Evolutionary conservation across 129 eudicot species (phyloP), one percentile per base, ranked within the genome.

Genomic region (Flaveria brownii): DNA sequence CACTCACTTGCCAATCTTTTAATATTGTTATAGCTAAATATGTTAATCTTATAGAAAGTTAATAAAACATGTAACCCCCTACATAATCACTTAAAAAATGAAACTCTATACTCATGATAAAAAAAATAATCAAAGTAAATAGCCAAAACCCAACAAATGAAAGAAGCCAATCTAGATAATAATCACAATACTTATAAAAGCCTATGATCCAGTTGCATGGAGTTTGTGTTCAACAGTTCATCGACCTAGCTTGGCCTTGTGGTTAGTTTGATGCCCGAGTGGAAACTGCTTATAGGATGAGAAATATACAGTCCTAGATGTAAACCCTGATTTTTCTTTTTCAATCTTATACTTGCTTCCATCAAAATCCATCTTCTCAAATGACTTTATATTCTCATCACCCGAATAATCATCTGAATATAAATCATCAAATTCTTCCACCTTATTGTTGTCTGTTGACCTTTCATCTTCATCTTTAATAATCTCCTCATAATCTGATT

Each of bases 301-400:
- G 56, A 68, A 73, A 22, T 73, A 47, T 52, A 42, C 75, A 17
- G 74, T 73, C 49, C 72, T 55, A 14, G 78, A 47, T 12, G 28
- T 49, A 25, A 65, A 43, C 16, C 4, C 62, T 41, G 30, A 33
- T 39, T 57, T 69, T 63, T 70, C 81, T 45, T 66, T 41, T 50
- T 46, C 39, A 50, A 22, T 23, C 25, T 83, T 83, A 4, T 72
- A 68, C 39, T 86, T 83, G 66, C 80, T 87, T 78, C 46, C 86
- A 80, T 87, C 82, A 72, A 74, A 87, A 36, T 77, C 61, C 39
- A 82, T 61, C 82, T 25, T 81, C 47, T 49, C 70, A 7, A 71
- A 71, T 10, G 80, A 10, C 25, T 61, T 50, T 64, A 16, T 60
- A 71, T 55, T 43, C 18, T 75, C 77, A 13, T 82, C 79, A 49